phyloP scores from a whole-genome alignment of 2,329 filamentous ascomycete genomes.

The Botrytis squamosa region DNA sequence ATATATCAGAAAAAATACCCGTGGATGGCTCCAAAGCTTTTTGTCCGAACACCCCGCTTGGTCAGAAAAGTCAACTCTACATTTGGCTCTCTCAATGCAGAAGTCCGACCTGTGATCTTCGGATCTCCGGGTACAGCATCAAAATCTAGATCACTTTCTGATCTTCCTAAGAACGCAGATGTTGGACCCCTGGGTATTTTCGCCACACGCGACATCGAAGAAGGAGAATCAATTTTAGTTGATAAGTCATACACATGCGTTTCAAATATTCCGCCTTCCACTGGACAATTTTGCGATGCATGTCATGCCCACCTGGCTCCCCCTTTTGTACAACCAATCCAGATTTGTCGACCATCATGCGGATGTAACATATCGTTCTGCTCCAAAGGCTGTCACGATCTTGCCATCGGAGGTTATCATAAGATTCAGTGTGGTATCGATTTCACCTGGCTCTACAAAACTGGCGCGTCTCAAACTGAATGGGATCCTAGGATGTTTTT shows the following conservation, averaged over 20 bases:
- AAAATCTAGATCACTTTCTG: not conserved
- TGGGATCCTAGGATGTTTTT: slow-evolving; percentile 32
- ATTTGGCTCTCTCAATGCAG: slow-evolving; percentile 13
- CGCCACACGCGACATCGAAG: slow-evolving; percentile 31
- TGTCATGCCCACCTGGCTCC: slow-evolving; percentile 29
- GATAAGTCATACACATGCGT: slow-evolving; percentile 28
- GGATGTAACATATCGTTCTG: slow-evolving; percentile 33
- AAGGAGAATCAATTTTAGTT: slow-evolving; percentile 31
- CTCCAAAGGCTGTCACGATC: slow-evolving; percentile 28
- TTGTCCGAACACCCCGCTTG: slow-evolving; percentile 25
- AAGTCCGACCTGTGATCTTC: slow-evolving; percentile 29
- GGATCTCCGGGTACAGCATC: not conserved
- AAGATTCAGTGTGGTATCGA: slow-evolving; percentile 31
- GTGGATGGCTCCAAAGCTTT: slow-evolving; percentile 32
- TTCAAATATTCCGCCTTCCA: slow-evolving; percentile 24
- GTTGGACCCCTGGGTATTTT: slow-evolving; percentile 36
- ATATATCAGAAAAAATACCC: slow-evolving; percentile 35
- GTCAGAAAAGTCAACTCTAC: slow-evolving; percentile 29
- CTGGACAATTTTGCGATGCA: slow-evolving; percentile 31
- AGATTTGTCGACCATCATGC: slow-evolving; percentile 25
- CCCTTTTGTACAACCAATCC: slow-evolving; percentile 21
- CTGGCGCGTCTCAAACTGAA: not conserved
- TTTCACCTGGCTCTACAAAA: slow-evolving; percentile 31
- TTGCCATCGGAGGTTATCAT: slow-evolving; percentile 31
- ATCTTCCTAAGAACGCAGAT: slow-evolving; percentile 22